Percentiles rank a stretch among this genome's conserved stretches.
Evolutionary conservation across 768 basidiomycete genomes (phyloP).

Genomic region (Trametopsis cervina): DNA sequence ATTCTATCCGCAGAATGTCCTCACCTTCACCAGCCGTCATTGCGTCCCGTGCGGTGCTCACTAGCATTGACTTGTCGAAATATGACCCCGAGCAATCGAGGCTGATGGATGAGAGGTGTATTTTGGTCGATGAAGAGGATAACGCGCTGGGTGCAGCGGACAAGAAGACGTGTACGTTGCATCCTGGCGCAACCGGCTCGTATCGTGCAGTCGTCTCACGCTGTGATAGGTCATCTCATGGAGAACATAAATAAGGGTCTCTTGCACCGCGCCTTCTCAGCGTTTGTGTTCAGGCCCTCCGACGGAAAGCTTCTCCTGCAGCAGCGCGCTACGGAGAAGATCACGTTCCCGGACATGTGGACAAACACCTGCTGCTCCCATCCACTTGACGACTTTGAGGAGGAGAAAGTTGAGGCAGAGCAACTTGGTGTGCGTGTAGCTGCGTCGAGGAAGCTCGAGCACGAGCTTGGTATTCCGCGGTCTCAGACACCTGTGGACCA

Average conservation of each 20-base stretch:
- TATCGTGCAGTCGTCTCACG: too few relatives aligned
- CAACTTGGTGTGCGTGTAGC: slow-evolving; percentile 84
- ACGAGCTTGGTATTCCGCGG: slow-evolving; percentile 89
- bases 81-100: slow-evolving; percentile 93
- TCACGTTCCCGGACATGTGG: slow-evolving; percentile 99
- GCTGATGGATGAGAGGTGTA: slow-evolving; percentile 94
- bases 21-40: slow-evolving; percentile 51
- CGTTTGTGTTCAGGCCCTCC: slow-evolving; percentile 90
- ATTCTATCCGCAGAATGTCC: slow-evolving; percentile 20
- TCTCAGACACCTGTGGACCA: slow-evolving; percentile 71
- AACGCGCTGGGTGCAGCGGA: slow-evolving; percentile 78
- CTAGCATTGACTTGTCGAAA: slow-evolving; percentile 66
- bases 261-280: slow-evolving; percentile 96
- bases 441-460: slow-evolving; percentile 92
- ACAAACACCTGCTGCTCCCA: slow-evolving; percentile 99
- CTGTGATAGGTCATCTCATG: slow-evolving; percentile 83
- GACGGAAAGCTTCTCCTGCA: slow-evolving; percentile 93
- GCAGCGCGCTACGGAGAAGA: slow-evolving; percentile 95
- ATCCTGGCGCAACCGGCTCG: too few relatives aligned
- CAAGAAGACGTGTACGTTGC: slow-evolving; percentile 90
- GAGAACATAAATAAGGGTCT: slow-evolving; percentile 91
- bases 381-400: slow-evolving; percentile 86
- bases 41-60: slow-evolving; percentile 58
- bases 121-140: slow-evolving; percentile 86
- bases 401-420: slow-evolving; percentile 67